Percentiles rank a stretch among this genome's conserved stretches.
phyloP scores from a whole-genome alignment of 495 filamentous ascomycete genomes.

The Neurospora hispaniola region DNA sequence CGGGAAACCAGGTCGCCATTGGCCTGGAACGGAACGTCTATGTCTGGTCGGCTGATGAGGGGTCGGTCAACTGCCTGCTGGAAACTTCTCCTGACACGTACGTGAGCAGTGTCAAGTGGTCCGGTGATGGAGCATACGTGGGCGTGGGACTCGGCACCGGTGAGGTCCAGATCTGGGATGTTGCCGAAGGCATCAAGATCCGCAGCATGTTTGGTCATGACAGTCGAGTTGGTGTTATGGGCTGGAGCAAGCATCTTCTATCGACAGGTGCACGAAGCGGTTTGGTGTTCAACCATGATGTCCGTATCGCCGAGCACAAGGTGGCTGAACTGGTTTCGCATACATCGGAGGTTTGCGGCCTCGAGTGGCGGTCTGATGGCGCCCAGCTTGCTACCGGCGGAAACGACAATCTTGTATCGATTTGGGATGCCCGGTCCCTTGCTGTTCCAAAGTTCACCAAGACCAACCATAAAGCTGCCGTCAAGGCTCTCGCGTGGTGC shows the following conservation, averaged over 20 bases:
- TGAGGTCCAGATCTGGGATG: slow-evolving; percentile 99
- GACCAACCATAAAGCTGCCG: slow-evolving; percentile 96
- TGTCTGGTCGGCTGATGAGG: slow-evolving; percentile 96
- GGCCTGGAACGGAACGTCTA: slow-evolving; percentile 95
- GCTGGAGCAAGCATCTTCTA: slow-evolving; percentile 95
- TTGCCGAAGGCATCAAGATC: slow-evolving; percentile 86
- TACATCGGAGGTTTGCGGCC: slow-evolving; percentile 92
- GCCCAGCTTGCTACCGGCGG: slow-evolving; percentile 93
- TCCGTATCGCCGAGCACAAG: slow-evolving; percentile 96
- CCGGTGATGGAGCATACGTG: slow-evolving; percentile 91
- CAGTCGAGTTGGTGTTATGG: slow-evolving; percentile 92
- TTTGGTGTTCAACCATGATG: slow-evolving; percentile 98
- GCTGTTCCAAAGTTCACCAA: slow-evolving; percentile 95
- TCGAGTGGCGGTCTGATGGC: slow-evolving; percentile 94
- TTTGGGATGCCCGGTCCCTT: slow-evolving; percentile 94
- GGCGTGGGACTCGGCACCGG: slow-evolving; percentile 89
- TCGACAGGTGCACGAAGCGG: slow-evolving; percentile 91
- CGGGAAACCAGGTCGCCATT: slow-evolving; percentile 94
- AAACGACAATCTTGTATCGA: slow-evolving; percentile 97
- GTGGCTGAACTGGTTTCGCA: slow-evolving; percentile 92
- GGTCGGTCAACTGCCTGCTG: slow-evolving; percentile 73
- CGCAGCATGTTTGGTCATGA: slow-evolving; percentile 98
- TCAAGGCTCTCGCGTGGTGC: slow-evolving; percentile 98
- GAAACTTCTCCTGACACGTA: slow-evolving; percentile 87
- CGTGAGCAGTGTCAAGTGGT: slow-evolving; percentile 97